Conservation (phyloP, 805 yeast genomes). For the Zygosaccharomyces pseudorouxii region DNA sequence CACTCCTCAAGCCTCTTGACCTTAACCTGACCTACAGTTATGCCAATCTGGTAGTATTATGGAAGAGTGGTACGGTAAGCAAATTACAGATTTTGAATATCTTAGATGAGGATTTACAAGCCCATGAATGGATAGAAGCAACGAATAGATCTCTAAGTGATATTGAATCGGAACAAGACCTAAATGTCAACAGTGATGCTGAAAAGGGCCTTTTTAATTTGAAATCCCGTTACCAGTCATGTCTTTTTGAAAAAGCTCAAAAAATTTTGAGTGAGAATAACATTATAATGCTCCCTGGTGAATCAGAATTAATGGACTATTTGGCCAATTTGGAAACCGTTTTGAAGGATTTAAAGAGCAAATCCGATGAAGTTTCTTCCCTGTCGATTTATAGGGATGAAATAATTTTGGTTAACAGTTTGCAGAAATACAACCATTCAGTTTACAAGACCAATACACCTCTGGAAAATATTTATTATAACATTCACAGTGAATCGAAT, state of each 20-base stretch:
- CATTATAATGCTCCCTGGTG: slow-evolving; percentile 18
- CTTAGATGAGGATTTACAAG: slow-evolving; percentile 22
- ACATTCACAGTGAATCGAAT: slow-evolving; percentile 17
- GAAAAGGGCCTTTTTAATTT: slow-evolving; percentile 43
- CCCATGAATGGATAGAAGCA: slow-evolving; percentile 28
- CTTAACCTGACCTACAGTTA: slow-evolving; percentile 18
- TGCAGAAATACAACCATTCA: slow-evolving; percentile 33
- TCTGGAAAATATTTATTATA: slow-evolving; percentile 29
- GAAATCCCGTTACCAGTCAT: slow-evolving; percentile 49
- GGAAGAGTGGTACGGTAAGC: slow-evolving; percentile 62
- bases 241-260: slow-evolving; percentile 47
- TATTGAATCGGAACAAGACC: slow-evolving; percentile 39
- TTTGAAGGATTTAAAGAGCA: slow-evolving; percentile 64
- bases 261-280: slow-evolving; percentile 25
- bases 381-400: slow-evolving; percentile 39
- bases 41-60: slow-evolving; percentile 42
- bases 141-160: slow-evolving; percentile 30
- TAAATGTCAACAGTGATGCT: slow-evolving; percentile 45
- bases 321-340: slow-evolving; percentile 69
- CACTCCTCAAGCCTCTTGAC: slow-evolving; percentile 23
- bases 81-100: slow-evolving; percentile 38
- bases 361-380: slow-evolving; percentile 55
- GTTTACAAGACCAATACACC: slow-evolving; percentile 27
- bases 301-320: slow-evolving; percentile 40
- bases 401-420: slow-evolving; percentile 28